A percentile compares a stretch with the other conserved stretches of the same genome.
Evolutionary conservation across 306 rosid species (phyloP).

Genomic region (Inga oerstediana): DNA sequence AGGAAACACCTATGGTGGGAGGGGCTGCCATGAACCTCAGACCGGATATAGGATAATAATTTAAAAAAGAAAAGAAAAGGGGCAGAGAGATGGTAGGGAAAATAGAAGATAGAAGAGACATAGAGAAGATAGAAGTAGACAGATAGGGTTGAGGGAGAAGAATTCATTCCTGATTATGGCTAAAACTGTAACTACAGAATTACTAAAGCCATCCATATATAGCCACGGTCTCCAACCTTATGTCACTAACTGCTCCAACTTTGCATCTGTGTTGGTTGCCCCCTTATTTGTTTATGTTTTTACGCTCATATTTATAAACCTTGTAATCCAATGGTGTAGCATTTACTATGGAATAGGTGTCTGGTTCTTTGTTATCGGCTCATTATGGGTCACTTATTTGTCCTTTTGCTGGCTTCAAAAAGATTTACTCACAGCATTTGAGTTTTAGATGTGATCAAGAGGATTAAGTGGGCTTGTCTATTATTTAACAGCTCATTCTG

Average conservation of each 20-base stretch:
- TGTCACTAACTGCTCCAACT: not conserved
- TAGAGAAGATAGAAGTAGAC: not conserved
- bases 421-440: constrained; percentile 22
- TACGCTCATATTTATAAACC: not conserved
- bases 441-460: constrained; percentile 40
- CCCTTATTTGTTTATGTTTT: not conserved
- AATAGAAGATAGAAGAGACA: not conserved
- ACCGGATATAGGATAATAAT: too few relatives aligned
- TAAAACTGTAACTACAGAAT: not conserved
- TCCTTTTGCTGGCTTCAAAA: constrained; percentile 15
- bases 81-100: not conserved
- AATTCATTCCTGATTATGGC: not conserved
- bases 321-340: constrained; percentile 15
- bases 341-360: not conserved
- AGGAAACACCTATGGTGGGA: too few relatives aligned
- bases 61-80: too few relatives aligned
- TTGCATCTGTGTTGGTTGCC: not conserved
- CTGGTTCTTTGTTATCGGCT: not conserved
- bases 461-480: constrained; percentile 57
- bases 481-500: constrained; percentile 89
- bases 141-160: not conserved
- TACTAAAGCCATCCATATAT: not conserved
- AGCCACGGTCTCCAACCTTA: not conserved
- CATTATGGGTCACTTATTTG: constrained; percentile 9
- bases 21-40: too few relatives aligned